Conservation (phyloP, 179 eudicot genomes). For the Spergularia azorica region DNA sequence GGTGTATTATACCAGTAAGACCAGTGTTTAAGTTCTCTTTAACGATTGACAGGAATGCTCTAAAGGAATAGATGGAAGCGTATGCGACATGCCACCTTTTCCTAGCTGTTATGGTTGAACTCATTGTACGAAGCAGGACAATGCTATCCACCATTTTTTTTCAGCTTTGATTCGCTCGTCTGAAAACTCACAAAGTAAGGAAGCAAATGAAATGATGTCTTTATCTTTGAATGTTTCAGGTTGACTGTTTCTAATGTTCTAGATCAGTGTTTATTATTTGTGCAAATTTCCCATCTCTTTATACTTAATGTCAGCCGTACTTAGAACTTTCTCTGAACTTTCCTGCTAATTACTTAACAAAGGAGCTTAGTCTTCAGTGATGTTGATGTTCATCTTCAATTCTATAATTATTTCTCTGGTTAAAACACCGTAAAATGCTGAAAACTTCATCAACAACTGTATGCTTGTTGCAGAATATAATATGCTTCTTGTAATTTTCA, state of each 20-base stretch:
- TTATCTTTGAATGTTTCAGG: slow-evolving; percentile 2
- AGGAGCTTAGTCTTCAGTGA: no score
- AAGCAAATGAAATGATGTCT: not conserved
- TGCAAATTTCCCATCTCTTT: no score
- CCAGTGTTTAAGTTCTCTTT: slow-evolving; percentile 10
- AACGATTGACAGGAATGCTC: slow-evolving; percentile 35
- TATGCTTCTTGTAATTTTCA: no score
- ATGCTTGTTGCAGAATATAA: no score
- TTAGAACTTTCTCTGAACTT: no score
- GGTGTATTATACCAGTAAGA: not conserved
- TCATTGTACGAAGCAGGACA: slow-evolving; percentile 10
- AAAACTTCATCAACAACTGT: no score
- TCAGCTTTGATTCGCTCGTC: not conserved
- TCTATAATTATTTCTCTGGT: no score
- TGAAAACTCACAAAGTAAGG: not conserved
- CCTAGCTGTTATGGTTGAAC: slow-evolving; percentile 21
- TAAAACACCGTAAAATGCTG: no score
- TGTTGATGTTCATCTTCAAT: no score
- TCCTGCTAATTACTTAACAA: no score
- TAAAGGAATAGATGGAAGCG: slow-evolving; percentile 33
- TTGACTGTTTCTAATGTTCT: slow-evolving; percentile 12
- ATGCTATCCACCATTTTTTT: slow-evolving; percentile 12
- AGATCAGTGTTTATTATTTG: no score
- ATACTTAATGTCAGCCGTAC: no score
- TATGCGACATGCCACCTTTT: slow-evolving; percentile 35